These are phyloP conservation scores for Cordyceps tenuipes DNA, from an alignment of 2,329 filamentous ascomycete species.

Conservation along the genomic window DNA sequence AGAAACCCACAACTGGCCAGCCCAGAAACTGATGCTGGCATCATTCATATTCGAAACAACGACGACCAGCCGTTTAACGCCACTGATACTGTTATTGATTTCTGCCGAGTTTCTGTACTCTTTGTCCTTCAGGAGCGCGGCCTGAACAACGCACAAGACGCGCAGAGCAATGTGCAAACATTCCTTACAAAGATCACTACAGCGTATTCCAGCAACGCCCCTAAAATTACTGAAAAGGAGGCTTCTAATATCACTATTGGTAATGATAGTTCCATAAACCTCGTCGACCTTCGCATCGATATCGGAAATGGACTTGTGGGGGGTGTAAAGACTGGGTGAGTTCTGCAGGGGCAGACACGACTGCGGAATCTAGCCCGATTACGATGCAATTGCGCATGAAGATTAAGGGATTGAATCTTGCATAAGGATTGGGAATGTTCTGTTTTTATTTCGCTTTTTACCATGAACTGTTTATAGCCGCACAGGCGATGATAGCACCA, in stretches of 20 bases:
- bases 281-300: constrained; percentile 39
- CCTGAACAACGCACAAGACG: constrained; percentile 41
- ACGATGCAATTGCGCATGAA: background rate
- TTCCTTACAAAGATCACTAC: constrained; percentile 39
- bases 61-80: constrained; percentile 31
- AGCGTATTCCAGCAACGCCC: constrained; percentile 18
- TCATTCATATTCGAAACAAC: background rate
- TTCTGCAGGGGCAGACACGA: background rate
- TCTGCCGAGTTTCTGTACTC: constrained; percentile 53
- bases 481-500: constrained; percentile 1
- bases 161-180: constrained; percentile 45
- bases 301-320: constrained; percentile 20
- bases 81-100: constrained; percentile 52
- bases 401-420: constrained; percentile 3
- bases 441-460: constrained; percentile 8
- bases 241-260: constrained; percentile 36
- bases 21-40: background rate
- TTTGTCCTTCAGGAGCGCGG: constrained; percentile 51
- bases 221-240: constrained; percentile 29
- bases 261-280: constrained; percentile 38
- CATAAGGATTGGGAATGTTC: constrained; percentile 8
- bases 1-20: background rate
- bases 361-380: background rate
- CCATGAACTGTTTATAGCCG: constrained; percentile 3
- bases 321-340: background rate